Base-by-base conservation (phyloP, 202 grass and related monocot species). In the Digitaria exilis region DNA sequence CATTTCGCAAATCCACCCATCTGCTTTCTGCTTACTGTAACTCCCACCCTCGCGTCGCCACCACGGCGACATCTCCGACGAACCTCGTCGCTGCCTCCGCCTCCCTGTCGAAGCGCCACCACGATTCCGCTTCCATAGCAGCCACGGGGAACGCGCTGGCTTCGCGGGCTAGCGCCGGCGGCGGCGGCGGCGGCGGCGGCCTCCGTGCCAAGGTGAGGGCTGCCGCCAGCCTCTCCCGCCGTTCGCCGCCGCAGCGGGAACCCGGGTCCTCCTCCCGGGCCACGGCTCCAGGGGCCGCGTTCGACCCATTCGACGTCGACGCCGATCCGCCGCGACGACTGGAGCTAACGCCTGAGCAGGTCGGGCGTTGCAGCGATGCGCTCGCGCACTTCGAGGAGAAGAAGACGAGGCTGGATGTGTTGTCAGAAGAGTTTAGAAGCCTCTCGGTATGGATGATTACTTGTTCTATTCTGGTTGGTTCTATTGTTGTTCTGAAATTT, bases 381-480 rank as follows among this genome's bases (percentile, higher is more conserved):
- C 85, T 96, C 28, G 75, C 18, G 39, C 69, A 89, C 46, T 96
- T 99, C 66, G 86, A 90, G 73, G 76, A 55, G 39, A 89, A 69
- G 89, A 45, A 68, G 58, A 74, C 65, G 51, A 84, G 69, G 56
- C 54, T 2, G 28, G n/a, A 28, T 24, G 76, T 17, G 4, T 73
- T 94, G 61, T 65, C 73, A 19, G 31, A 65, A 21, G 96, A 96
- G 84, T 99, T 86, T 71, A 19, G 69, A 63, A 64, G 67, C 19
- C 88, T 99, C 41, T 86, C 80, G 96, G 96, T 92, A 73, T 31
- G 52, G 34, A 69, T 80, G 42, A 9, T n/a, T 73, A 5, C 42
- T 66, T 42, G 26, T 18, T 10, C 8, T 3, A n/a, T n/a, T 72
- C 18, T 73, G 12, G 6, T 32, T 50, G 49, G 15, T 49, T 41